phyloP scores from a whole-genome alignment of 2,329 filamentous ascomycete genomes.

The Aspergillus pseudoviridinutans region DNA sequence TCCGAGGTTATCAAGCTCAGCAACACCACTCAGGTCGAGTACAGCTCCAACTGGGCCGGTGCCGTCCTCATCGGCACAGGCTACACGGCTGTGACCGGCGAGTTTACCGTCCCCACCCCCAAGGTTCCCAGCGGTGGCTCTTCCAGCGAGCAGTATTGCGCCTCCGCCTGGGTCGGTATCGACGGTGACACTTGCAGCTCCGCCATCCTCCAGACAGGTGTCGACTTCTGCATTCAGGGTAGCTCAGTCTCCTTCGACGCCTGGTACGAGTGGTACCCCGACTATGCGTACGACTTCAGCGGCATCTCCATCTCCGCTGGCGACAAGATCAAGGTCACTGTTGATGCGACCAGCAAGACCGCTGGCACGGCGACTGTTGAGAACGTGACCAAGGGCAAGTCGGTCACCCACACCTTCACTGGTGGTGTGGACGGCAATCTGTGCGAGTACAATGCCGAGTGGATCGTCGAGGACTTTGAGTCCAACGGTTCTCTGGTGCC shows the following conservation, averaged over 20 bases:
- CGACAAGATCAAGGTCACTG: conserved; percentile 40
- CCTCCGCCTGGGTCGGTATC: conserved; percentile 57
- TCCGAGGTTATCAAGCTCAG: conserved; percentile 28
- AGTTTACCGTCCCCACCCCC: conserved; percentile 50
- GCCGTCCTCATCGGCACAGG: conserved; percentile 51
- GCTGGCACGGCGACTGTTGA: conserved; percentile 45
- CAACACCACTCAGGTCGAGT: conserved; percentile 42
- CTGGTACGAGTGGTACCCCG: conserved; percentile 60
- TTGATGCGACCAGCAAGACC: conserved; percentile 39
- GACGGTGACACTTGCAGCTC: conserved; percentile 54
- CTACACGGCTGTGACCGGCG: conserved; percentile 51
- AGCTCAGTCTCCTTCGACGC: conserved; percentile 46
- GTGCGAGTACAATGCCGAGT: conserved; percentile 57
- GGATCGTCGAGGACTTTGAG: conserved; percentile 49
- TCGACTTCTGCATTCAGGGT: conserved; percentile 50
- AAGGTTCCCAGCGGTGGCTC: conserved; percentile 34
- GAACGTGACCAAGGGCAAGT: conserved; percentile 50
- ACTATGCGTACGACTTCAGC: conserved; percentile 51
- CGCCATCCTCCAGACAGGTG: conserved; percentile 54
- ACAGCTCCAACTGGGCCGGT: conserved; percentile 57
- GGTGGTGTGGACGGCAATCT: conserved; percentile 38
- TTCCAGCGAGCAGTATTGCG: conserved; percentile 37
- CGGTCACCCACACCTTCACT: conserved; percentile 50
- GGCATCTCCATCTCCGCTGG: conserved; percentile 44
- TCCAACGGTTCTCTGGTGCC: conserved; percentile 35